Conservation (phyloP, 2,329 filamentous ascomycete genomes). For the Gnomoniopsis smithogilvyi region DNA sequence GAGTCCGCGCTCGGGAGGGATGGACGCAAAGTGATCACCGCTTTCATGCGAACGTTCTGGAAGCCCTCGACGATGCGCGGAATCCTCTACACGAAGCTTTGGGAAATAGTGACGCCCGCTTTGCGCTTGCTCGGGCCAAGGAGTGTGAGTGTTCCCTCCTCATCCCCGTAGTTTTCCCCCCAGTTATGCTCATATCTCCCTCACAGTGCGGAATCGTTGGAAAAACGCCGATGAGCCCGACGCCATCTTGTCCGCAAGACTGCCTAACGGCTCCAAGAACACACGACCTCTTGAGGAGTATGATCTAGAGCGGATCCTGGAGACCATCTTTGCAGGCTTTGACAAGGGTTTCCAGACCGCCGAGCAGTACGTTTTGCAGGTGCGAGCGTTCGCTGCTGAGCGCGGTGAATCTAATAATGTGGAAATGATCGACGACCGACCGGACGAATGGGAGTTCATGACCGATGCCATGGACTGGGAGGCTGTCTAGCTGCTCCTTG, state of each 20-base stretch:
- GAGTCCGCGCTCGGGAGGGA: background rate
- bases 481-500: conserved; percentile 25
- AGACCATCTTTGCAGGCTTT: conserved; percentile 54
- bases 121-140: conserved; percentile 63
- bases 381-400: conserved; percentile 15
- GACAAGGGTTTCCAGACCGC: conserved; percentile 56
- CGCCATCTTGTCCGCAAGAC: conserved; percentile 27
- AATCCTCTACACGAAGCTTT: conserved; percentile 57
- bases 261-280: background rate
- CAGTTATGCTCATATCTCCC: background rate
- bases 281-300: conserved; percentile 53
- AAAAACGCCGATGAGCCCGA: conserved; percentile 58
- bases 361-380: conserved; percentile 34
- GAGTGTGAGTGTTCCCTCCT: conserved; percentile 32
- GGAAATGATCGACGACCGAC: conserved; percentile 17
- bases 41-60: conserved; percentile 70
- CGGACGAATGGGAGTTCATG: conserved; percentile 53
- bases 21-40: conserved; percentile 27
- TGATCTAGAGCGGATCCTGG: conserved; percentile 58
- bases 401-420: conserved; percentile 21
- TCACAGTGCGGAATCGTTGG: conserved; percentile 62
- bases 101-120: conserved; percentile 51
- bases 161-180: background rate
- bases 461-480: conserved; percentile 61
- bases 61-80: conserved; percentile 52